These are phyloP conservation scores for Leucaena leucocephala DNA, from an alignment of 306 rosid genomes.

Conservation along the genomic window DNA sequence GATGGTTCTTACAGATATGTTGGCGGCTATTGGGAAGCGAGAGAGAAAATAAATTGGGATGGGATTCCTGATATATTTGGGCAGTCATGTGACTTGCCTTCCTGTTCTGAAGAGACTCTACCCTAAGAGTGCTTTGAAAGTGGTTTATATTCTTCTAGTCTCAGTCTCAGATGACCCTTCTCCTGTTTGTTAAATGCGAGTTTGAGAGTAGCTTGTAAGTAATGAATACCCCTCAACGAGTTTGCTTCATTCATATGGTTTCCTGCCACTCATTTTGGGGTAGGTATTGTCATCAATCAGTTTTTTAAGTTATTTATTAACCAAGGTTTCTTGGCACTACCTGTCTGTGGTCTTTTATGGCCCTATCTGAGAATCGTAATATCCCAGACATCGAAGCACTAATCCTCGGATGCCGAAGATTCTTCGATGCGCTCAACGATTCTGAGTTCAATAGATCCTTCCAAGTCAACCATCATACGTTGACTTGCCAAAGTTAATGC, in stretches of 20 bases:
- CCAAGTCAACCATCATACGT: too few relatives aligned
- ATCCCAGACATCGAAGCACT: background rate
- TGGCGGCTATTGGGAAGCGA: conserved; percentile 96
- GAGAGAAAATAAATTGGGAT: conserved; percentile 75
- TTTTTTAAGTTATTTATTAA: background rate
- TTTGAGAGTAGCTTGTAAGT: conserved; percentile 47
- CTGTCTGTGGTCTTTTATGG: background rate
- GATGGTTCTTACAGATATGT: conserved; percentile 82
- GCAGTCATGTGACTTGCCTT: conserved; percentile 63
- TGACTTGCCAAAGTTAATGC: too few relatives aligned
- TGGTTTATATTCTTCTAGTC: conserved; percentile 10
- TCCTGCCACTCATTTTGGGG: background rate
- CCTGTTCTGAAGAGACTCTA: conserved; percentile 62
- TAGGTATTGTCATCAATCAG: conserved; percentile 1
- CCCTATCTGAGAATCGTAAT: background rate
- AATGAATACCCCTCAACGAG: conserved; percentile 24
- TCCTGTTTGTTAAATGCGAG: conserved; percentile 36
- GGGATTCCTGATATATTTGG: conserved; percentile 86
- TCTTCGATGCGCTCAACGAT: too few relatives aligned
- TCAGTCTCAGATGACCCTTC: background rate
- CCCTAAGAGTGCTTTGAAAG: conserved; percentile 31
- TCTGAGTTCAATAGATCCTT: too few relatives aligned
- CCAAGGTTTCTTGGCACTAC: background rate
- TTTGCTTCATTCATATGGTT: background rate
- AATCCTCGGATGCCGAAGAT: background rate